These are phyloP conservation scores for Candida insectorum DNA, from an alignment of 805 yeast genomes.

Conservation along the genomic window DNA sequence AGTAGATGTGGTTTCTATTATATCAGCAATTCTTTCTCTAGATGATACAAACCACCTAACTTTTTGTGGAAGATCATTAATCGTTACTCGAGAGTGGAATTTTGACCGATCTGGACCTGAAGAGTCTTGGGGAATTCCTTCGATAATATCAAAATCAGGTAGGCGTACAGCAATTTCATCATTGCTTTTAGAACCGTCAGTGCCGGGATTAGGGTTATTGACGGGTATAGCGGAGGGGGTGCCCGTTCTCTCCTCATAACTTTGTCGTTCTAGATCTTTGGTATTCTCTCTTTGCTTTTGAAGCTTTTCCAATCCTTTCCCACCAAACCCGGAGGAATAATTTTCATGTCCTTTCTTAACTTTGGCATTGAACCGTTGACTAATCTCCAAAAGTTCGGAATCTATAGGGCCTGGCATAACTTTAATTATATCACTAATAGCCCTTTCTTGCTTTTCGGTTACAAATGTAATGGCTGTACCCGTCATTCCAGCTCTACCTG, in stretches of 20 bases:
- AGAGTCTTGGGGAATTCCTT: constrained; percentile 51
- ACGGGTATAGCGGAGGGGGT: background rate
- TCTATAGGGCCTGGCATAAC: constrained; percentile 58
- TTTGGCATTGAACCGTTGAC: constrained; percentile 54
- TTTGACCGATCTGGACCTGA: constrained; percentile 52
- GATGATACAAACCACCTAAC: constrained; percentile 78
- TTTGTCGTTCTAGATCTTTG: constrained; percentile 46
- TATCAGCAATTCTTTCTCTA: constrained; percentile 56
- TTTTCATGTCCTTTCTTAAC: constrained; percentile 64
- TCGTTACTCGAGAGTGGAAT: constrained; percentile 66
- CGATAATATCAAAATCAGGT: constrained; percentile 47
- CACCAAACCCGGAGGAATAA: constrained; percentile 82
- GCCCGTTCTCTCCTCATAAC: constrained; percentile 30
- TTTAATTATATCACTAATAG: constrained; percentile 65
- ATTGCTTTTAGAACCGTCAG: background rate
- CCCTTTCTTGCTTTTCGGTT: constrained; percentile 55
- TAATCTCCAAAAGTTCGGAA: constrained; percentile 45
- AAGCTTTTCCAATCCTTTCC: constrained; percentile 57
- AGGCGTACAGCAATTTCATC: constrained; percentile 12
- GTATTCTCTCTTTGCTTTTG: constrained; percentile 20
- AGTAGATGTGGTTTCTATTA: constrained; percentile 69
- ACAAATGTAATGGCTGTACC: constrained; percentile 69
- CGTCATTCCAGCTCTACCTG: constrained; percentile 83
- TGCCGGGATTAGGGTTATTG: background rate
- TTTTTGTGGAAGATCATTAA: constrained; percentile 82